These are phyloP conservation scores for Sugiyamaella sp. DNA, from an alignment of 1,139 yeast species.

Conservation along the genomic window DNA sequence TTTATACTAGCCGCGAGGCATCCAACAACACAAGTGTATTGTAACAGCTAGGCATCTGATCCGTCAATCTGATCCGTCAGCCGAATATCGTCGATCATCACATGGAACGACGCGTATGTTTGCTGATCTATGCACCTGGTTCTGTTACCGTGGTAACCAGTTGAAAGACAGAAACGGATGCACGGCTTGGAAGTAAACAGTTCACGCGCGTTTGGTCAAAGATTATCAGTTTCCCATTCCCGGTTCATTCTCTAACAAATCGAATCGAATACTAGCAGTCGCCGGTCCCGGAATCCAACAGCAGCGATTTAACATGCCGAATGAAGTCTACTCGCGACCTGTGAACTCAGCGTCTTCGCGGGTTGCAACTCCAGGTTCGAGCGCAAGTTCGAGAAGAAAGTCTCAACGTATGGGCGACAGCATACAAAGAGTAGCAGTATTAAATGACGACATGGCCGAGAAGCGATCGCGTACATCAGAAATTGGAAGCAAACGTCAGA, in stretches of 20 bases:
- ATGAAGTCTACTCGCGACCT: conserved; percentile 7
- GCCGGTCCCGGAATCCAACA: background rate
- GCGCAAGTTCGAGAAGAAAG: conserved; percentile 9
- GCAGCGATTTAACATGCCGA: background rate
- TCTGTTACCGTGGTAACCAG: conserved; percentile 8
- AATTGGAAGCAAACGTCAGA: conserved; percentile 19
- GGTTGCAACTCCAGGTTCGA: conserved; percentile 2
- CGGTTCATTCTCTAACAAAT: background rate
- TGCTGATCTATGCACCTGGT: background rate
- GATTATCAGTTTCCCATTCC: background rate
- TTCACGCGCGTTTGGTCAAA: background rate
- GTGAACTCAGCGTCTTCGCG: conserved; percentile 2
- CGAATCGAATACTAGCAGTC: background rate
- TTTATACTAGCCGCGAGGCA: too few relatives aligned
- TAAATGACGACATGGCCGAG: conserved; percentile 40
- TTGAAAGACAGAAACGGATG: background rate
- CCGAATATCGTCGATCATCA: background rate
- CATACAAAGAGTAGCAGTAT: conserved; percentile 25
- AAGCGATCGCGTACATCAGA: conserved; percentile 33
- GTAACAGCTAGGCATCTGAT: background rate
- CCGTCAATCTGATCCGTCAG: background rate
- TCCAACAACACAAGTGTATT: background rate
- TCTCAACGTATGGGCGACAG: conserved; percentile 17
- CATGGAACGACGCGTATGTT: background rate
- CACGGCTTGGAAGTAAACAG: conserved; percentile 7